phyloP scores from a whole-genome alignment of 75 land plant genomes.

The Azolla pinnata region DNA sequence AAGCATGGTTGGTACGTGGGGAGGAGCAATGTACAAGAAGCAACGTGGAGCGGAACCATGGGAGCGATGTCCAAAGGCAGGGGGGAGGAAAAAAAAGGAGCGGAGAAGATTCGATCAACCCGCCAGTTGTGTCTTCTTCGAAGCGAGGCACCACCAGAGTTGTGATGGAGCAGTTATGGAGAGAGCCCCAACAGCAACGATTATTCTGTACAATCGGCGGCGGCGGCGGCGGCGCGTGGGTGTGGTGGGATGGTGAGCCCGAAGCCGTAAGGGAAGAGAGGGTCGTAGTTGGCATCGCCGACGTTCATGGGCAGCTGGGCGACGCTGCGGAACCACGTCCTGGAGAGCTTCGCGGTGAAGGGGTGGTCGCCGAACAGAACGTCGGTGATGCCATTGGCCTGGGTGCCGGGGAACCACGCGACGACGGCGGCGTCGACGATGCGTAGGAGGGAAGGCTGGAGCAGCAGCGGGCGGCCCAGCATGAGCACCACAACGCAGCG shows the following conservation, averaged over 20 bases:
- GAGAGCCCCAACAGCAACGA: too few relatives aligned
- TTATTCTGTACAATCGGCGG: too few relatives aligned
- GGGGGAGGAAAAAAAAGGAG: too few relatives aligned
- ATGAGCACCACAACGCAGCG: conserved; percentile 59
- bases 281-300: conserved; percentile 64
- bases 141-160: too few relatives aligned
- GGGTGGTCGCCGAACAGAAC: conserved; percentile 68
- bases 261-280: conserved; percentile 63
- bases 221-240: too few relatives aligned
- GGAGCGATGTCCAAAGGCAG: too few relatives aligned
- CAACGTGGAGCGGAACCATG: too few relatives aligned
- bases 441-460: conserved; percentile 43
- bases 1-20: too few relatives aligned
- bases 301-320: conserved; percentile 81
- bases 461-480: conserved; percentile 75
- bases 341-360: conserved; percentile 51
- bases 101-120: too few relatives aligned
- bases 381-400: conserved; percentile 64
- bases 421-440: conserved; percentile 58
- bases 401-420: conserved; percentile 58
- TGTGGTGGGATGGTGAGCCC: conserved; percentile 69
- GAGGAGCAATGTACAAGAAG: too few relatives aligned
- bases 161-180: too few relatives aligned
- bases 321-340: conserved; percentile 65
- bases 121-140: too few relatives aligned